Base-by-base conservation (phyloP, 2,329 filamentous ascomycete genomes). In the Trichoderma brevicompactum region DNA sequence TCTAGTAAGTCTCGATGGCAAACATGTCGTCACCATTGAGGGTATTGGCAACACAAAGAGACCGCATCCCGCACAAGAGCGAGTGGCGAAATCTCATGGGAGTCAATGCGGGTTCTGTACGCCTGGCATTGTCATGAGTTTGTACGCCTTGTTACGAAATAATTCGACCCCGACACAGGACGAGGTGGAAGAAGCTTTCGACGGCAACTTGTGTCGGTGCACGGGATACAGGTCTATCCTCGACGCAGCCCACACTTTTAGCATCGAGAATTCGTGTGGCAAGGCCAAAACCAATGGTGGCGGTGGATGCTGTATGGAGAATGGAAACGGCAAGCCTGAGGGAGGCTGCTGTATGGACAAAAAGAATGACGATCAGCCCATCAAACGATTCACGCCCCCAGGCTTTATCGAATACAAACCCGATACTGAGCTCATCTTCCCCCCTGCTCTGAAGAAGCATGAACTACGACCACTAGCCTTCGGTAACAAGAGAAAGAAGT, bases 1-100 rank as follows among this genome's bases (percentile, higher is more conserved):
- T 7, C 84, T 99, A 53, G 91, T 93, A 70, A 96, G 93, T 72
- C 86, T 98, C 49, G 95, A 98, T 76, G 95, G 95, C 50, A 99
- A 99, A 77, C 95, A 99, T 84, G 92, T 98, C 73, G 94, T 99
- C 74, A 99, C 95, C 3, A 89, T 99, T 46, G 95, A 99, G 79
- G 95, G 95, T 7, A 97, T 99, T 72, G 95, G 95, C 10, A 92
- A 90, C 75, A 89, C 92, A 34, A 90, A 95, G 76, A 87, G 84
- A 48, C 95, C 95, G 5, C 95, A 99, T 80, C 92, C 94, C 2
- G 83, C 90, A 3, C 95, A 98, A 76, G 93, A 98, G 79, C 86
- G 95, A 54, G 91, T 99, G 72, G 94, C 95, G 17, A 91, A 91
- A 78, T 87, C 90, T 38, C 95, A 97, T 79, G 95, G 95, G 55